These are phyloP conservation scores for Umbelopsis vinacea DNA, from an alignment of 192 early-diverging fungal genomes.

Conservation along the genomic window DNA sequence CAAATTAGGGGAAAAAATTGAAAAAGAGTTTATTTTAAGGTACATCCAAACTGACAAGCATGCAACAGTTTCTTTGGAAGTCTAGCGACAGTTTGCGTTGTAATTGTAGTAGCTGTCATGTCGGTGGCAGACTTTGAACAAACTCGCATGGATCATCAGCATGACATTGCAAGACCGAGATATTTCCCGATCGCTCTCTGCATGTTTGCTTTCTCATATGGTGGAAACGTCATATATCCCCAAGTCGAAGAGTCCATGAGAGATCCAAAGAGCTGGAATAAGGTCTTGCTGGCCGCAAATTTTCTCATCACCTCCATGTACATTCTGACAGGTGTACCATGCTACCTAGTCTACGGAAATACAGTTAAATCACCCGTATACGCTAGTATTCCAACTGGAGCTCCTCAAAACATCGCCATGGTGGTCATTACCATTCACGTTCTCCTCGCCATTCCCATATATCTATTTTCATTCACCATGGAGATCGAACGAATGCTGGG, in stretches of 20 bases:
- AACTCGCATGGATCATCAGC: conserved; percentile 39
- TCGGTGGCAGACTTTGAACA: conserved; percentile 53
- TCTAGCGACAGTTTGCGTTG: conserved; percentile 71
- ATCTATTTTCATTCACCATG: conserved; percentile 73
- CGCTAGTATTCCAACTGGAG: conserved; percentile 68
- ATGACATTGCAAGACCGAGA: conserved; percentile 48
- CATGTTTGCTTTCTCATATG: conserved; percentile 80
- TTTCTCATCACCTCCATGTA: conserved; percentile 71
- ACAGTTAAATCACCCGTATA: conserved; percentile 70
- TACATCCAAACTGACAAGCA: background rate
- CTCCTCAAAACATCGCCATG: conserved; percentile 60
- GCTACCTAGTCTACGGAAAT: conserved; percentile 76
- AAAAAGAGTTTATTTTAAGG: too few species aligned
- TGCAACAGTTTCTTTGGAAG: conserved; percentile 70
- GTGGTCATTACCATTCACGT: conserved; percentile 81
- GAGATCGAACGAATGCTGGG: conserved; percentile 70
- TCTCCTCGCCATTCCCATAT: conserved; percentile 74
- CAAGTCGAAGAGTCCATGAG: conserved; percentile 84
- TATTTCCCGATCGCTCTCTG: conserved; percentile 79
- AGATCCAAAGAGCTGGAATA: conserved; percentile 69
- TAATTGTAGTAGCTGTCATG: conserved; percentile 69
- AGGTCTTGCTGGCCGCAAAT: conserved; percentile 67
- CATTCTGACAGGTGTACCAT: conserved; percentile 65
- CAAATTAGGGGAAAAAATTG: background rate
- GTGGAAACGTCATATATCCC: conserved; percentile 82